These are phyloP conservation scores for Leishmania guyanensis DNA, from an alignment of 208 protist species.

Conservation along the genomic window DNA sequence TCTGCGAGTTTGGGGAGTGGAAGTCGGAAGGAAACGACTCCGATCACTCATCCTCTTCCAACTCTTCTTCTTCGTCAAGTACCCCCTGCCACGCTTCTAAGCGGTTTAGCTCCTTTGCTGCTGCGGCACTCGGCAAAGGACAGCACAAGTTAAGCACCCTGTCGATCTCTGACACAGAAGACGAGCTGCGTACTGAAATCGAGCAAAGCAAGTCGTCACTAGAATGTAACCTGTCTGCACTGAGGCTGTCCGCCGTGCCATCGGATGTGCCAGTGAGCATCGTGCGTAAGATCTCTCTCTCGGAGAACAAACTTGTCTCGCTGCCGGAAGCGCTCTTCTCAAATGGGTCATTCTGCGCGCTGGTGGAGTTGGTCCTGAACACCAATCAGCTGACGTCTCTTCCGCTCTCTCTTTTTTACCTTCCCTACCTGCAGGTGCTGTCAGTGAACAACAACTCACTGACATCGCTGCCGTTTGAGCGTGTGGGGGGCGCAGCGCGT, in stretches of 20 bases:
- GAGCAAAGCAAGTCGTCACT: constrained; percentile 37
- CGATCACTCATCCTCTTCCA: constrained; percentile 13
- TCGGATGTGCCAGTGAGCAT: constrained; percentile 36
- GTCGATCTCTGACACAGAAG: constrained; percentile 30
- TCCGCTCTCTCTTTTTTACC: constrained; percentile 62
- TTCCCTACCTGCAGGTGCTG: constrained; percentile 68
- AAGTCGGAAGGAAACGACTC: constrained; percentile 25
- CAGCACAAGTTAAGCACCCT: constrained; percentile 36
- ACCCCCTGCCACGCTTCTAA: constrained; percentile 3
- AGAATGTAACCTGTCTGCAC: constrained; percentile 66
- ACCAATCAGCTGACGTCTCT: constrained; percentile 65
- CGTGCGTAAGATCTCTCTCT: constrained; percentile 56
- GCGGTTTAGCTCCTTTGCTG: not conserved
- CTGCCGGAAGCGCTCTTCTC: constrained; percentile 52
- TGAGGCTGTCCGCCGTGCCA: constrained; percentile 47
- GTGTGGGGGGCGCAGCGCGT: constrained; percentile 2
- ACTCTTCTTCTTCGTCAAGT: constrained; percentile 3
- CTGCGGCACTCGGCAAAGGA: not conserved
- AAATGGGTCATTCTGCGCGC: constrained; percentile 29
- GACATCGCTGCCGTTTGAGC: constrained; percentile 30
- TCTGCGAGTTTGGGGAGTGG: constrained; percentile 26
- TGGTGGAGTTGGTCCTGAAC: constrained; percentile 63
- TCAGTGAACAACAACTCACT: constrained; percentile 77
- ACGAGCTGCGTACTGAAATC: constrained; percentile 61
- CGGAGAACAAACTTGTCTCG: constrained; percentile 57